Base-by-base conservation (phyloP, 768 basidiomycete species). In the Pholiota conissans region DNA sequence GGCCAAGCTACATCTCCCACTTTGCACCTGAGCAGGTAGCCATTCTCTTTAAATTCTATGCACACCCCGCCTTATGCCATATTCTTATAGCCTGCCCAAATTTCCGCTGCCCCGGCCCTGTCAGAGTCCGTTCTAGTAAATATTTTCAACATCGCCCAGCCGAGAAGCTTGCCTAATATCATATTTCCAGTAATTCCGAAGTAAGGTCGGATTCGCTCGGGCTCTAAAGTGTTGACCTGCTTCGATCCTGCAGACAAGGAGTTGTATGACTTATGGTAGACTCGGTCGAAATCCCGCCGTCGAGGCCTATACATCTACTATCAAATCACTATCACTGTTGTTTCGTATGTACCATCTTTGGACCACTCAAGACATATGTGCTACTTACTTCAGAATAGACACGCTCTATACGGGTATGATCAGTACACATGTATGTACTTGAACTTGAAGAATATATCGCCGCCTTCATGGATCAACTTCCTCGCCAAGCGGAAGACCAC, bases 161-260 rank as follows among this genome's bases (percentile, higher is more conserved):
- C 42, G 42, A 45, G n/a, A 16, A 18, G 42, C 13, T 26, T 45
- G 20, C 22, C 42, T 22, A 45, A 45, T 22, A 10, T 45, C 18
- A 10, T 26, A n/a, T n/a, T n/a, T n/a, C n/a, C n/a, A n/a, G n/a
- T n/a, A n/a, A n/a, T n/a, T n/a, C n/a, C n/a, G n/a, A n/a, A n/a
- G n/a, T n/a, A n/a, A n/a, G n/a, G n/a, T n/a, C n/a, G n/a, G 20
- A 79, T 91, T 63, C 85, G 87, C 39, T 74, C 84, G 22, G 90
- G 92, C 68, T 81, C 86, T 4, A 73, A 86, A 6, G 74, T 91
- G 39, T 67, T 84, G 55, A 89, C 89, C 30, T 88, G 83, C 61
- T 93, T 93, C 64, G 90, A 93, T 69, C 80, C 84, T 13, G 76
- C 80, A 22, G 91, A 93, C 72, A 85, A 79, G 72, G 87, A 91